Percentiles rank a stretch among this genome's conserved stretches.
These are phyloP conservation scores for Fusarium verticillioides DNA, from an alignment of 2,329 filamentous ascomycete species.

Conservation along the genomic window DNA sequence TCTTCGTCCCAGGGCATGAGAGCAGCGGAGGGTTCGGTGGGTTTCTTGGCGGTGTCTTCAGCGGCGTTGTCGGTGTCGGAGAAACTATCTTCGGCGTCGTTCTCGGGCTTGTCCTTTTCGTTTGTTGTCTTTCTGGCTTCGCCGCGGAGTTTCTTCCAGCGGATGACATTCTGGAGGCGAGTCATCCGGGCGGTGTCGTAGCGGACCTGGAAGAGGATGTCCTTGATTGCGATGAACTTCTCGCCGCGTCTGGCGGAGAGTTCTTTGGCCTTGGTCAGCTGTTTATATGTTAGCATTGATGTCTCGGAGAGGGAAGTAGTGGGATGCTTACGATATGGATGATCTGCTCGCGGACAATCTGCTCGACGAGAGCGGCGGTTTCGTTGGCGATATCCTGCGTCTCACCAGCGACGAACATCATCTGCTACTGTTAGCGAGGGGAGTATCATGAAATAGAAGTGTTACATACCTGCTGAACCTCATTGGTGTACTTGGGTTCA, in stretches of 20 bases:
- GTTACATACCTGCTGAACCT: conserved; percentile 13
- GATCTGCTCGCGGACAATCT: conserved; percentile 95
- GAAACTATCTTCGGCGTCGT: conserved; percentile 76
- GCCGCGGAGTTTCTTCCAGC: conserved; percentile 97
- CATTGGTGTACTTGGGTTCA: background rate
- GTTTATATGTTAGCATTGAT: background rate
- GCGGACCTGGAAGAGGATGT: conserved; percentile 93
- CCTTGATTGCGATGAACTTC: conserved; percentile 87
- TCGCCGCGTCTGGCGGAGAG: conserved; percentile 90
- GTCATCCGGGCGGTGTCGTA: conserved; percentile 96
- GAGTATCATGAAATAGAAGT: accelerated
- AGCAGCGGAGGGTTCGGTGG: conserved; percentile 86
- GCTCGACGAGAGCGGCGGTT: conserved; percentile 92
- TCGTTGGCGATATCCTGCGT: conserved; percentile 67
- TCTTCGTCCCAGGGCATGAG: conserved; percentile 93
- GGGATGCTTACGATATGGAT: conserved; percentile 77
- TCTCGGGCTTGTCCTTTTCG: conserved; percentile 80
- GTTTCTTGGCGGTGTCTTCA: conserved; percentile 67
- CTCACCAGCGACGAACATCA: conserved; percentile 37
- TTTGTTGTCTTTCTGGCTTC: conserved; percentile 65
- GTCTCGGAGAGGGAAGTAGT: accelerated
- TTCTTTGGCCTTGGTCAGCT: conserved; percentile 86
- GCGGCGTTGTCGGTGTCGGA: conserved; percentile 65
- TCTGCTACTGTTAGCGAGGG: background rate
- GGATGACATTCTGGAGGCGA: conserved; percentile 90